Conservation (phyloP, 306 rosid genomes). For the Glycine latifolia region DNA sequence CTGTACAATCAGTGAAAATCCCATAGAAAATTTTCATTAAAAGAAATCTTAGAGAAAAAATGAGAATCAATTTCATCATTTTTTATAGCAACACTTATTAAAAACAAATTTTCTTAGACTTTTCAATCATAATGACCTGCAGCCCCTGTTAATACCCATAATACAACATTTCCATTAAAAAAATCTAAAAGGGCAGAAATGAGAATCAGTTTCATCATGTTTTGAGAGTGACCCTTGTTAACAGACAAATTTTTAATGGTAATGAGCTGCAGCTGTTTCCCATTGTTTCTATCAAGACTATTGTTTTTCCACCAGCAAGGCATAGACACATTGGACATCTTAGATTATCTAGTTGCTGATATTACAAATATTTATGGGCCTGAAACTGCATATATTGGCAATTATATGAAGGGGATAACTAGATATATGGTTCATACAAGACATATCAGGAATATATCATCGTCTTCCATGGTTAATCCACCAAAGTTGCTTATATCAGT, state of each 20-base stretch:
- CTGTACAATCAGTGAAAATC: conserved; percentile 20
- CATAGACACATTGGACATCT: too few species aligned
- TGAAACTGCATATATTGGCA: too few species aligned
- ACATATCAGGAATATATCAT: too few species aligned
- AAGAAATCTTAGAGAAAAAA: not conserved
- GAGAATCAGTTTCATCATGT: not conserved
- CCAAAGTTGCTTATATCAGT: too few species aligned
- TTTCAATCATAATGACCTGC: conserved; percentile 16
- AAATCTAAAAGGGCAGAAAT: not conserved
- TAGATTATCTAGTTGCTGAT: too few species aligned
- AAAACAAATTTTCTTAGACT: conserved; percentile 12
- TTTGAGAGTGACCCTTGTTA: not conserved
- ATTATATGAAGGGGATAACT: too few species aligned
- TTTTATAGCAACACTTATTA: not conserved
- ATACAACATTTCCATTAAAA: not conserved
- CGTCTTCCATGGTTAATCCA: too few species aligned
- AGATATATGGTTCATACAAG: too few species aligned
- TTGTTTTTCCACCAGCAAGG: too few species aligned
- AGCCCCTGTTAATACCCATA: not conserved
- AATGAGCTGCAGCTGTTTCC: conserved; percentile 30
- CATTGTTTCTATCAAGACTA: not conserved
- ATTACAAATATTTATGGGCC: too few species aligned
- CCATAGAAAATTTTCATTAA: not conserved
- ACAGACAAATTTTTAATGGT: not conserved
- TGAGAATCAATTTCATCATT: not conserved